Percentiles rank a stretch among this genome's conserved stretches.
Conservation (phyloP, 768 basidiomycete genomes). For the Pleurotus salmoneostramineus region DNA sequence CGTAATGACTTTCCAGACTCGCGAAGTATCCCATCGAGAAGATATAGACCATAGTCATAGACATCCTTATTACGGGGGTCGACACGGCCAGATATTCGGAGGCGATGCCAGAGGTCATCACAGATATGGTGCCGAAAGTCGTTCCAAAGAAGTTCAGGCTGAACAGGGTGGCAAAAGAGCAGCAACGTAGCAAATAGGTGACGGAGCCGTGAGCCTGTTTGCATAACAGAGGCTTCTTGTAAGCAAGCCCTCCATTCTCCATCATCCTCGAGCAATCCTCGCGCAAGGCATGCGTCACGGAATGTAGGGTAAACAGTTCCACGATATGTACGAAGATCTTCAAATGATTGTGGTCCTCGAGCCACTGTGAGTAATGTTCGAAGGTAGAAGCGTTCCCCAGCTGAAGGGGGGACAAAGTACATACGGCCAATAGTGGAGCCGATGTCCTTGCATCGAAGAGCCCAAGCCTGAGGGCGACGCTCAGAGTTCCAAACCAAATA, state of each 20-base stretch:
- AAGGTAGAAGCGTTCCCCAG: slow-evolving; percentile 35
- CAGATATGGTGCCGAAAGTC: slow-evolving; percentile 28
- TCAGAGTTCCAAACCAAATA: slow-evolving; percentile 21
- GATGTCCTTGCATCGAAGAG: neutral
- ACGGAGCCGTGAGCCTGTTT: slow-evolving; percentile 28
- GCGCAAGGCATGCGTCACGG: slow-evolving; percentile 29
- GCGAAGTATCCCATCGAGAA: slow-evolving; percentile 26
- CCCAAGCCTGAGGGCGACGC: slow-evolving; percentile 6
- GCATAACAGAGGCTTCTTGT: slow-evolving; percentile 32
- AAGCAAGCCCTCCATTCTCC: slow-evolving; percentile 43
- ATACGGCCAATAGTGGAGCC: slow-evolving; percentile 25
- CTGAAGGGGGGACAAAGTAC: slow-evolving; percentile 22
- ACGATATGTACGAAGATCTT: slow-evolving; percentile 16
- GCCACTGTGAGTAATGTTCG: slow-evolving; percentile 32
- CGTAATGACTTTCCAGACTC: slow-evolving; percentile 16
- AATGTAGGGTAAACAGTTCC: slow-evolving; percentile 23
- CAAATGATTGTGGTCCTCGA: slow-evolving; percentile 24
- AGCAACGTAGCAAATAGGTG: slow-evolving; percentile 39
- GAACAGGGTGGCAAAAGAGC: slow-evolving; percentile 22
- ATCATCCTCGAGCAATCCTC: slow-evolving; percentile 31
- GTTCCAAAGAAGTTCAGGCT: slow-evolving; percentile 32
- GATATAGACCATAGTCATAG: slow-evolving; percentile 38
- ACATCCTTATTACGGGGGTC: slow-evolving; percentile 24
- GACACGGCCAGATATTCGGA: slow-evolving; percentile 8
- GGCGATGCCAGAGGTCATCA: slow-evolving; percentile 29